Evolutionary conservation across 176 grass and related monocot species (phyloP).

Genomic region (Canna indica): DNA sequence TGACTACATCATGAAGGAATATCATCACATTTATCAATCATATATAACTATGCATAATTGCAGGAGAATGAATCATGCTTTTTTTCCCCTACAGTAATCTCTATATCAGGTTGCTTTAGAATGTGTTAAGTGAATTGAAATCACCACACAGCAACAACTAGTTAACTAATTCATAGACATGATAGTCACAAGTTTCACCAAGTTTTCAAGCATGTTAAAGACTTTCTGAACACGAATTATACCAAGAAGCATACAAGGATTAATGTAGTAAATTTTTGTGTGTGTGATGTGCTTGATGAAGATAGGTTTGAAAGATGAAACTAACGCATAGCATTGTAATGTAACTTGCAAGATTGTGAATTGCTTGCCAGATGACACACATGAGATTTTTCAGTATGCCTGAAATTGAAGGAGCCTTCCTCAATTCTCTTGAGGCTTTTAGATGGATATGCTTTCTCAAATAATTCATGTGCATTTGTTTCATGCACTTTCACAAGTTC

Average conservation of each 20-base stretch:
- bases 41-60: no score
- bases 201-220: neutral
- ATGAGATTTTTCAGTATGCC: constrained; percentile 9
- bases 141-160: neutral
- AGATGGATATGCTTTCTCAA: constrained; percentile 5
- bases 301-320: neutral
- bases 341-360: neutral
- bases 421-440: constrained; percentile 4
- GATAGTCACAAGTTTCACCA: neutral
- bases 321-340: neutral
- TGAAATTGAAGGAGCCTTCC: neutral
- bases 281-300: constrained; percentile 3
- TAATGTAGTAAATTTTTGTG: neutral
- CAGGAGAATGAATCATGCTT: neutral
- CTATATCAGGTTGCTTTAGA: neutral
- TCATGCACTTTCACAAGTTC: constrained; percentile 14
- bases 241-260: neutral
- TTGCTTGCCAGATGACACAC: neutral
- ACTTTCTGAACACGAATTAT: neutral
- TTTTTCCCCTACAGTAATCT: no score
- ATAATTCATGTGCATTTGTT: neutral
- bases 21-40: no score
- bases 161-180: neutral
- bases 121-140: neutral
- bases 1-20: no score